These are phyloP conservation scores for Leccinum subspadiceum DNA, from an alignment of 1,284 basidiomycete species.

Conservation along the genomic window DNA sequence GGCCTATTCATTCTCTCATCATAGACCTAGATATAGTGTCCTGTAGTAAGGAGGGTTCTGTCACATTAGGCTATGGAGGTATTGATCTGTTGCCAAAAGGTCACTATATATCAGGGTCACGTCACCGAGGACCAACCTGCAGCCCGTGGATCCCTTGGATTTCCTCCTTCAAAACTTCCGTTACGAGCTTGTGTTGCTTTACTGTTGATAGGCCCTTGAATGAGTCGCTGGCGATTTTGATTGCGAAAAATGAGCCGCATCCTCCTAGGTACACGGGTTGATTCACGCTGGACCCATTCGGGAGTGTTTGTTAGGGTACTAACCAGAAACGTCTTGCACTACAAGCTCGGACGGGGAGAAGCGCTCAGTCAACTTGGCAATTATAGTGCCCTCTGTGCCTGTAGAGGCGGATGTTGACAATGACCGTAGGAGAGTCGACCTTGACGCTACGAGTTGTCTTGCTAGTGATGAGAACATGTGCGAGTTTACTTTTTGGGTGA, in stretches of 20 bases:
- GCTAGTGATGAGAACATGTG: conserved; percentile 25
- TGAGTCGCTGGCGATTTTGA: conserved; percentile 78
- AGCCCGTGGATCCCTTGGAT: conserved; percentile 93
- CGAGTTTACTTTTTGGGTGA: background rate
- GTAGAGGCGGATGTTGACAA: conserved; percentile 24
- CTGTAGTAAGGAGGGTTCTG: background rate
- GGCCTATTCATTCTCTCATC: conserved; percentile 5
- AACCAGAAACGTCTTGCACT: conserved; percentile 90
- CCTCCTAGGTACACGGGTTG: conserved; percentile 61
- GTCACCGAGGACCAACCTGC: conserved; percentile 58
- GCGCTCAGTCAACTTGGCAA: conserved; percentile 66
- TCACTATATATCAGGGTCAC: conserved; percentile 8
- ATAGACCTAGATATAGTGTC: conserved; percentile 7
- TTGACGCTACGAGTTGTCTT: conserved; percentile 26
- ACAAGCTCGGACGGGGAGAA: conserved; percentile 76
- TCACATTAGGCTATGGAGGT: conserved; percentile 20
- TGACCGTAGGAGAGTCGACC: conserved; percentile 14
- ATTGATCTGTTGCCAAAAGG: conserved; percentile 25
- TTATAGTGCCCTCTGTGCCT: conserved; percentile 48
- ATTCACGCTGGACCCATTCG: background rate
- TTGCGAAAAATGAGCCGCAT: conserved; percentile 95
- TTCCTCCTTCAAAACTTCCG: conserved; percentile 84
- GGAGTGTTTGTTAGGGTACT: conserved; percentile 19
- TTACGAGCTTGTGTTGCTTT: conserved; percentile 94
- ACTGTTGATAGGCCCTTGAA: conserved; percentile 88